phyloP scores from a whole-genome alignment of 192 early-diverging fungal genomes.

The Radiomyces spectabilis region DNA sequence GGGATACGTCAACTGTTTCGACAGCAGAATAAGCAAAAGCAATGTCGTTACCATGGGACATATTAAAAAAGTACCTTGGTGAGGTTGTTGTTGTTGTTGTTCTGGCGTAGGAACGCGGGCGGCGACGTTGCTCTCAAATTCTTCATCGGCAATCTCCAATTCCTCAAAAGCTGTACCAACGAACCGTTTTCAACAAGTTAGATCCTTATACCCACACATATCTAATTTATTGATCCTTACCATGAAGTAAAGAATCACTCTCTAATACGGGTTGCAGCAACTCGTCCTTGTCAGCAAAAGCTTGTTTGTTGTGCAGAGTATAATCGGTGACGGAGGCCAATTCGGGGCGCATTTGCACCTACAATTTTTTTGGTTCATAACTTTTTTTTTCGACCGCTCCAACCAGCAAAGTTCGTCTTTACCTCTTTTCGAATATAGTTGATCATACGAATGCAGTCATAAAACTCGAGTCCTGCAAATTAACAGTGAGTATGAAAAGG shows the following conservation, averaged over 20 bases:
- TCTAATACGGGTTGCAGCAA: slow-evolving; percentile 60
- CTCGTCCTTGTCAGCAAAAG: slow-evolving; percentile 56
- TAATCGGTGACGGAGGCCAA: slow-evolving; percentile 21
- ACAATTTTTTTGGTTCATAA: no score
- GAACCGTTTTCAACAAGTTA: background rate
- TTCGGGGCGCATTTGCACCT: slow-evolving; percentile 8
- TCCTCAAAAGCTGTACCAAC: slow-evolving; percentile 50
- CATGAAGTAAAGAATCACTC: slow-evolving; percentile 62
- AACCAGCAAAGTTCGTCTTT: background rate
- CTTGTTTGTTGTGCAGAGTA: slow-evolving; percentile 38
- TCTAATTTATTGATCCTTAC: slow-evolving; percentile 4
- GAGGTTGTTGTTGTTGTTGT: no score
- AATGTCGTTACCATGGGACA: no score
- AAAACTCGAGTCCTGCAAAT: slow-evolving; percentile 68
- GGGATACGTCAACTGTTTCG: background rate
- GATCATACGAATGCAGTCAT: slow-evolving; percentile 72
- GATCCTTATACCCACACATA: background rate
- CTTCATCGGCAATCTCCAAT: slow-evolving; percentile 52
- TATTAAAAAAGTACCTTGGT: no score
- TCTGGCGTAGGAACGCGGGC: no score
- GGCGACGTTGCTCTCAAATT: no score
- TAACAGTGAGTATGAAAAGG: background rate
- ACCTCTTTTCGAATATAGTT: slow-evolving; percentile 56
- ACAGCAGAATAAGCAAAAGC: slow-evolving; percentile 12
- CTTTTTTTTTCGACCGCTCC: no score